Percentiles rank a stretch among this genome's conserved stretches.
Conservation (phyloP, 2,329 filamentous ascomycete genomes). For the Sporothrix humicola region DNA sequence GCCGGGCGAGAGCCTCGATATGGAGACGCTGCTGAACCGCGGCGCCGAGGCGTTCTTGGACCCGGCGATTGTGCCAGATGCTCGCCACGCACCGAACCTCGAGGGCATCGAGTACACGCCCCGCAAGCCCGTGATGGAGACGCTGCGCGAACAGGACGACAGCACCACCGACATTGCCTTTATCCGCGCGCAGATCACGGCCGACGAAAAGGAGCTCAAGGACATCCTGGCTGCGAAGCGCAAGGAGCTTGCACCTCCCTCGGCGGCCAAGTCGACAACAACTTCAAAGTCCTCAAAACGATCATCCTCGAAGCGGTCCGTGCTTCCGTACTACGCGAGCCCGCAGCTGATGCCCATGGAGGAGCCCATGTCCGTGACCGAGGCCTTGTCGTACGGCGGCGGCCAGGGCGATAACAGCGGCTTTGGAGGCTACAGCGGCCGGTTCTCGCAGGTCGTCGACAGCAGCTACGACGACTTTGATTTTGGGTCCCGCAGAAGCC, state of each 20-base stretch:
- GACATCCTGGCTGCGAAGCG: constrained; percentile 70
- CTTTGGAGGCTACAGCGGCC: constrained; percentile 1
- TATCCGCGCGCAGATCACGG: constrained; percentile 83
- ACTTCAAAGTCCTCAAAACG: background rate
- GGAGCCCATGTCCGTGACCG: constrained; percentile 47
- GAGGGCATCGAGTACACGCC: constrained; percentile 70
- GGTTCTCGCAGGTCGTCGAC: constrained; percentile 34
- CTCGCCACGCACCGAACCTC: constrained; percentile 58
- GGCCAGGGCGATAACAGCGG: constrained; percentile 9
- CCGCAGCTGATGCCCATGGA: constrained; percentile 49
- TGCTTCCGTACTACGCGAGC: constrained; percentile 49
- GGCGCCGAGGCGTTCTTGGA: constrained; percentile 73
- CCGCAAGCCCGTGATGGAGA: constrained; percentile 79
- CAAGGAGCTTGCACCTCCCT: constrained; percentile 44
- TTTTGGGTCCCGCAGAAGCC: background rate
- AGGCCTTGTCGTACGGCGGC: constrained; percentile 42
- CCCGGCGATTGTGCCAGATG: constrained; percentile 62
- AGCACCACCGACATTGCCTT: constrained; percentile 61
- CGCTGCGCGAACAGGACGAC: constrained; percentile 57
- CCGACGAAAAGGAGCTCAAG: constrained; percentile 73
- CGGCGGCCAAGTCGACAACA: background rate
- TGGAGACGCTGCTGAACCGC: constrained; percentile 75
- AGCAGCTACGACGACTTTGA: constrained; percentile 35
- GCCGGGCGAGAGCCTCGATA: constrained; percentile 86
- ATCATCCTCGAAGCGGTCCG: constrained; percentile 36